Evolutionary conservation across 306 rosid species (phyloP), one percentile per base, ranked within the genome.

Genomic region (Vigna trinervia): DNA sequence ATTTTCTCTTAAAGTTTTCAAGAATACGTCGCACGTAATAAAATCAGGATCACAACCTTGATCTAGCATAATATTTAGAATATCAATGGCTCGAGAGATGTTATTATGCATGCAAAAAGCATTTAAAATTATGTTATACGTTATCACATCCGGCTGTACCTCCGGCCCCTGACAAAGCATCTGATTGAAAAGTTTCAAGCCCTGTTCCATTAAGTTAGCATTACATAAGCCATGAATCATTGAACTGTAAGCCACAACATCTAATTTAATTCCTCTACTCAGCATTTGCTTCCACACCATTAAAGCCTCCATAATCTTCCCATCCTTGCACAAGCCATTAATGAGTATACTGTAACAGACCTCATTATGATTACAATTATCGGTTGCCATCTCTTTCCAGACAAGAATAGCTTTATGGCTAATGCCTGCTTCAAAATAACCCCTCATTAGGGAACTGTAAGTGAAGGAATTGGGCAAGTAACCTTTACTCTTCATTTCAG

Each of bases 151-250:
- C 0, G 98, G 98, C 76, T 76, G 93, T 71, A 88, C 79, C 50
- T 80, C 82, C 0, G 87, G 85, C 65, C 69, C 94, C 57, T 76
- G 92, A 87, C 78, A 92, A 66, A 88, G 93, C 98, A 92, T 90
- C 80, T 90, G 92, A 67, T 92, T 65, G 81, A 94, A 94, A 79
- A 94, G 95, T 78, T 89, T 88, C 87, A 92, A 50, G 60, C 98
- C 97, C 82, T 89, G 88, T 54, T 87, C 98, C 54, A 90, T 84
- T 71, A 78, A 85, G 66, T 89, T 86, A 56, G 89, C 85, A 54
- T 85, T 88, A 80, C 98, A 95, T 61, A 92, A 90, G 63, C 97
- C 97, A 70, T 89, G 89, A 88, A 95, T 95, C 97, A 95, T 86
- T 60, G 97, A 92, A 83, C 93, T 95, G 83, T 90, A 95, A 77